phyloP scores from a whole-genome alignment of 2,329 filamentous ascomycete species.

The Colletotrichum horii region DNA sequence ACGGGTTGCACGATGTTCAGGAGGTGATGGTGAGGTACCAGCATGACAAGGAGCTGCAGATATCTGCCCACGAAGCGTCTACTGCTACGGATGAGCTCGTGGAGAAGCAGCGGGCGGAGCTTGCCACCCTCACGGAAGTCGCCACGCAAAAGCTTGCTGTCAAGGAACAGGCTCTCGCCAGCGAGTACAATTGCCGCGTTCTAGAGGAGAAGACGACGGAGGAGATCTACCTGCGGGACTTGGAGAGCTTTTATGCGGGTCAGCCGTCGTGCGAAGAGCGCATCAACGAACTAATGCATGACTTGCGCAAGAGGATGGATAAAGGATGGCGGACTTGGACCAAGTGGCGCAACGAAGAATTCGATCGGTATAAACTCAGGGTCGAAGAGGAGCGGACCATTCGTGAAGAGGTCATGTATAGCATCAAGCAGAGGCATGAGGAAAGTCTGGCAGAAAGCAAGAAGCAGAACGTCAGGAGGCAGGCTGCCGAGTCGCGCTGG shows the following conservation, averaged over 20 bases:
- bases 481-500: conserved; percentile 53
- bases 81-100: conserved; percentile 32
- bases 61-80: conserved; percentile 27
- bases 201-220: conserved; percentile 48
- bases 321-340: conserved; percentile 43
- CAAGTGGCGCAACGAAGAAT: conserved; percentile 43
- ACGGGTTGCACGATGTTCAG: conserved; percentile 48
- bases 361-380: conserved; percentile 37
- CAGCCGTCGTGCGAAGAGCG: conserved; percentile 29
- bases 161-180: conserved; percentile 37
- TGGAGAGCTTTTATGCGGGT: conserved; percentile 40
- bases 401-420: conserved; percentile 48
- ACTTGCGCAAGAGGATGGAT: conserved; percentile 46
- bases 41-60: conserved; percentile 40
- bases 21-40: conserved; percentile 37
- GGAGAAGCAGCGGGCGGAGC: conserved; percentile 37
- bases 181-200: conserved; percentile 46
- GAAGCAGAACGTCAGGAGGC: conserved; percentile 35
- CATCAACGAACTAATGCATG: conserved; percentile 36
- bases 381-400: conserved; percentile 45
- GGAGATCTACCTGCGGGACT: conserved; percentile 43
- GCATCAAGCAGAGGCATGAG: conserved; percentile 35
- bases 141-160: conserved; percentile 34
- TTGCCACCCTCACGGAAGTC: conserved; percentile 29
- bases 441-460: conserved; percentile 30